Evolutionary conservation across 164 flowering plant species (phyloP).

Genomic region (Chimonanthus salicifolius): DNA sequence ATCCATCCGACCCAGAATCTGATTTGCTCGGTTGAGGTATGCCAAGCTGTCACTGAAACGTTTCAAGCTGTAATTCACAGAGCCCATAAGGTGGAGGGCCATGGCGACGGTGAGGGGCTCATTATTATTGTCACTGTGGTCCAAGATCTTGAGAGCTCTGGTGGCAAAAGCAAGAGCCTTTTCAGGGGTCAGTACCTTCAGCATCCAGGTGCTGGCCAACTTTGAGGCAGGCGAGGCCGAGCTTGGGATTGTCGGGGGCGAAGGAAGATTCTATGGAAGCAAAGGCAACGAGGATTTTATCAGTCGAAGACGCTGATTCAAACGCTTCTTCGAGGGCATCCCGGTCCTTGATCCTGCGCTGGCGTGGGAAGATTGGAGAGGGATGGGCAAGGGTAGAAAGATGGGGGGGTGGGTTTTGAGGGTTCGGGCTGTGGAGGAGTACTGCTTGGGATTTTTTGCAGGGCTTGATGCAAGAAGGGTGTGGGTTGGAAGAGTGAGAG

Average conservation of each 20-base stretch:
- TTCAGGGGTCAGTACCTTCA: conserved; percentile 71
- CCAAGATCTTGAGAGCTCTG: conserved; percentile 56
- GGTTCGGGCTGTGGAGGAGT: background rate
- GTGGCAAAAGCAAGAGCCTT: conserved; percentile 48
- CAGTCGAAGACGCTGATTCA: conserved; percentile 55
- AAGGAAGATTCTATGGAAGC: conserved; percentile 55
- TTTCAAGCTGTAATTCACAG: conserved; percentile 51
- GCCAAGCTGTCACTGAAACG: conserved; percentile 72
- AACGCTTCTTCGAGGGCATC: conserved; percentile 64
- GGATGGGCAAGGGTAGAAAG: conserved; percentile 45
- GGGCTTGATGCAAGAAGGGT: background rate
- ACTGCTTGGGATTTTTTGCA: too few relatives aligned
- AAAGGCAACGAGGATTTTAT: conserved; percentile 56
- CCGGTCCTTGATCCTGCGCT: conserved; percentile 46
- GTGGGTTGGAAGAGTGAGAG: background rate
- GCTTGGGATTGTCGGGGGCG: conserved; percentile 43
- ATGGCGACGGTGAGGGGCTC: conserved; percentile 57
- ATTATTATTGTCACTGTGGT: conserved; percentile 24
- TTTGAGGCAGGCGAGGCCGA: conserved; percentile 73
- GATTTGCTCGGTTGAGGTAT: conserved; percentile 66
- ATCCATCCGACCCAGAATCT: conserved; percentile 46
- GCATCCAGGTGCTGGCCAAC: conserved; percentile 67
- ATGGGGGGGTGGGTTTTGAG: conserved; percentile 37
- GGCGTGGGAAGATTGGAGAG: conserved; percentile 47
- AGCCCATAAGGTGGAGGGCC: conserved; percentile 80